Base-by-base conservation (phyloP, 2,329 filamentous ascomycete species). In the Botrytis fragariae region DNA sequence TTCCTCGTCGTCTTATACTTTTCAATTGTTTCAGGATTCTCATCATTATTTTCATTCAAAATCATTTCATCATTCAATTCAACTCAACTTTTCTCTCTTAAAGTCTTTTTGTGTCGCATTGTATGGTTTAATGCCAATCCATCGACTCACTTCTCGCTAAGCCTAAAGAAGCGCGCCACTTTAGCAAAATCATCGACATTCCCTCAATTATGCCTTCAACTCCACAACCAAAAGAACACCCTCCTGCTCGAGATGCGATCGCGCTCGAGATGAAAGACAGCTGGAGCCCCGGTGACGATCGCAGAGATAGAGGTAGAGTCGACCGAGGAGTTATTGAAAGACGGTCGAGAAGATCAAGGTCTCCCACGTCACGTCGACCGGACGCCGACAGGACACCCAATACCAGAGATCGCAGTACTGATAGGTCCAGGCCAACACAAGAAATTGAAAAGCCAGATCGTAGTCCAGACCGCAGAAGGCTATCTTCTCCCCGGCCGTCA, bases 231-330 rank as follows among this genome's bases (percentile, higher is more conserved):
- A 72, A 72, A 68, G 71, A 72, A 68, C 39, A 68, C 62, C 62
- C 59, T 51, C 32, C 25, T 74, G 75, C 75, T 74, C 81, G 81
- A 80, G 77, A 83, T 83, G 82, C 68, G 59, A 71, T 71, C 67
- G 68, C 67, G 67, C 72, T 81, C 81, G 82, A 80, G 79, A 83
- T 83, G 82, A 83, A 81, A 82, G 81, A 82, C 80, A 82, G 80
- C 78, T 82, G 81, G 81, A 82, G 81, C 81, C 78, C 80, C 80
- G 81, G 80, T 78, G 79, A 83, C 77, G 82, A 82, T 75, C 82
- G 82, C 78, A 82, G 82, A 83, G 82, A 83, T 75, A 80, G 82
- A 81, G 81, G 82, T 76, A 81, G 82, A 70, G 79, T 81, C 75
- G 81, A 82, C 81, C 80, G 82, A 80, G 81, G 82, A 79, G 79